phyloP scores from a whole-genome alignment of 164 flowering plant genomes.

The Cinnamomum micranthum region DNA sequence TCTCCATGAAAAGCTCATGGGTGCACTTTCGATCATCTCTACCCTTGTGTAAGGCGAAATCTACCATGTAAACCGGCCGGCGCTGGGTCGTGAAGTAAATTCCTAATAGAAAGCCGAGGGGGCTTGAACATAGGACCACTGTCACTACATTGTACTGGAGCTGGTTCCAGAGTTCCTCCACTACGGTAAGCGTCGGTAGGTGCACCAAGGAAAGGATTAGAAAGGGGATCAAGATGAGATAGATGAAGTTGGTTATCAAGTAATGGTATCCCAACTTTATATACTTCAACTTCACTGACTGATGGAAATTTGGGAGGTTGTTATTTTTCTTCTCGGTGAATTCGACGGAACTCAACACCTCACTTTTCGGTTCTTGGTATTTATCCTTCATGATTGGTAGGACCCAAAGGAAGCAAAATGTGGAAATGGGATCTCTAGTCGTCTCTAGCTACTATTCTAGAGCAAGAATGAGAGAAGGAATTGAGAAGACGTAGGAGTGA shows the following conservation, averaged over 20 bases:
- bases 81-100: constrained; percentile 6
- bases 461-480: no score
- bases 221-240: neutral
- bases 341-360: neutral
- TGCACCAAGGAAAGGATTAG: neutral
- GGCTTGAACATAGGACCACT: neutral
- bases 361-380: neutral
- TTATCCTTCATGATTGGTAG: neutral
- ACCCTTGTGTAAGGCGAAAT: constrained; percentile 63
- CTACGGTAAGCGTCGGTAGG: neutral
- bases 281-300: constrained; percentile 51
- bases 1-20: constrained; percentile 41
- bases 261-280: constrained; percentile 67
- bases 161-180: neutral
- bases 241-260: constrained; percentile 23
- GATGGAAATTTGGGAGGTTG: constrained; percentile 45
- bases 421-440: no score
- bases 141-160: neutral
- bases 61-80: constrained; percentile 43
- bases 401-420: no score
- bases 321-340: neutral
- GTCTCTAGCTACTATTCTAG: no score
- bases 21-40: constrained; percentile 50
- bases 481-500: no score
- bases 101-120: neutral